Base-by-base conservation (phyloP, 2,329 filamentous ascomycete genomes). In the Penicillium capsulatum region DNA sequence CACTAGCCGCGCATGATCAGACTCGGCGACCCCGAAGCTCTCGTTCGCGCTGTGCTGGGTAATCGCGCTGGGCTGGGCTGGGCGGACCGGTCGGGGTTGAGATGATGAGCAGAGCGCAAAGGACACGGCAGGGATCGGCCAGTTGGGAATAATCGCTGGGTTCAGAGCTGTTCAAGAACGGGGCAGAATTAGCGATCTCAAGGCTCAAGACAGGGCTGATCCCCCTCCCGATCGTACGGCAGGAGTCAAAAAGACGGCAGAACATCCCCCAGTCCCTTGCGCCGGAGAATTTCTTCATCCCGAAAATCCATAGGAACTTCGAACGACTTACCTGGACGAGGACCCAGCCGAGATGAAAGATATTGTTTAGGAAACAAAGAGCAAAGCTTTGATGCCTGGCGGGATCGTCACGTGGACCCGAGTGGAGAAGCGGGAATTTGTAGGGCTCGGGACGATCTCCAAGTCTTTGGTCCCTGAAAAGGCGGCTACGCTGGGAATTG, bases 361-460 rank as follows among this genome's bases (percentile, higher is more conserved):
- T 35, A 32, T 39, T 31, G 34, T 31, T 30, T 26, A n/a, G 22
- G 19, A 35, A 24, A 37, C 31, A 34, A 37, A 39, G 31, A 24
- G 24, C 31, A 36, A 48, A 41, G 27, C 38, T 42, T 39, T 30
- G 40, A 46, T 42, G 42, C 34, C 38, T 41, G 3, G 33, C 34
- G 24, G 30, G 43, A 39, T 41, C 34, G 26, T 49, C 46, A 49
- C 46, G 46, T 49, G 46, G 43, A 37, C 39, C 37, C 37, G 39
- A 37, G 40, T 35, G 37, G 16, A 15, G 26, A 28, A 22, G 46
- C 32, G 34, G 3, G 17, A 15, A 29, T 27, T 27, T 22, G 24
- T 36, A 36, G 34, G 29, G 29, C 29, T n/a, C n/a, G n/a, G n/a
- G n/a, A n/a, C n/a, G n/a, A n/a, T n/a, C n/a, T n/a, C n/a, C n/a